phyloP scores from a whole-genome alignment of 2,329 filamentous ascomycete genomes.

The Aspergillaceae sp. region DNA sequence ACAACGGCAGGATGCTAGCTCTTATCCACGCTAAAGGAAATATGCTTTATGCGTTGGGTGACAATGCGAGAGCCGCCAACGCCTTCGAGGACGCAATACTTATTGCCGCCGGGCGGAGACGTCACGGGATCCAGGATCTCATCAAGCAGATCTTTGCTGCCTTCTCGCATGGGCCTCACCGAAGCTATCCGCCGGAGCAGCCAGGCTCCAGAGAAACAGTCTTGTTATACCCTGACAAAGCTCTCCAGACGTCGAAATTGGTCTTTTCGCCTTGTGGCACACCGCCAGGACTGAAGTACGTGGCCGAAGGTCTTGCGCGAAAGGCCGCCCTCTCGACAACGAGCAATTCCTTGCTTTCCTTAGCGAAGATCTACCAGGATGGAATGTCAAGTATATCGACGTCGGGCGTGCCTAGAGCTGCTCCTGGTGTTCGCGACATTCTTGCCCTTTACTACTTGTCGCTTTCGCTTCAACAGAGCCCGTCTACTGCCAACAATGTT shows the following conservation, averaged over 20 bases:
- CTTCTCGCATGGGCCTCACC: slow-evolving; percentile 45
- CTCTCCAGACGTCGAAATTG: slow-evolving; percentile 69
- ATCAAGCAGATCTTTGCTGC: slow-evolving; percentile 69
- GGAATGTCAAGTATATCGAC: slow-evolving; percentile 69
- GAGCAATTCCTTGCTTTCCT: slow-evolving; percentile 85
- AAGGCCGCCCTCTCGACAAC: slow-evolving; percentile 83
- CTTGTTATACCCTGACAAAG: slow-evolving; percentile 72
- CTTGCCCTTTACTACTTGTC: slow-evolving; percentile 92
- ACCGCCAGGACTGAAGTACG: slow-evolving; percentile 67
- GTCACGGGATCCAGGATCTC: slow-evolving; percentile 64
- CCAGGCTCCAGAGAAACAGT: slow-evolving; percentile 50
- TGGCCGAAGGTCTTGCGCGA: slow-evolving; percentile 61
- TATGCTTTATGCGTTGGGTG: slow-evolving; percentile 84
- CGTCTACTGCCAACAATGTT: slow-evolving; percentile 96
- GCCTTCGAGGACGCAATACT: slow-evolving; percentile 93
- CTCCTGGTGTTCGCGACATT: slow-evolving; percentile 80
- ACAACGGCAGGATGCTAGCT: slow-evolving; percentile 89
- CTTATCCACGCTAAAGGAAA: slow-evolving; percentile 97
- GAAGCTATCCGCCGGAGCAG: slow-evolving; percentile 30
- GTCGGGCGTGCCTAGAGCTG: slow-evolving; percentile 49
- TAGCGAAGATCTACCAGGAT: slow-evolving; percentile 97
- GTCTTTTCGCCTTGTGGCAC: slow-evolving; percentile 70
- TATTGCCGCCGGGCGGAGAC: slow-evolving; percentile 67
- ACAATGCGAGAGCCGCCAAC: slow-evolving; percentile 68
- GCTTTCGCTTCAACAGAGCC: slow-evolving; percentile 85